These are phyloP conservation scores for Pyronema omphalodes DNA, from an alignment of 495 filamentous ascomycete genomes.

Conservation along the genomic window DNA sequence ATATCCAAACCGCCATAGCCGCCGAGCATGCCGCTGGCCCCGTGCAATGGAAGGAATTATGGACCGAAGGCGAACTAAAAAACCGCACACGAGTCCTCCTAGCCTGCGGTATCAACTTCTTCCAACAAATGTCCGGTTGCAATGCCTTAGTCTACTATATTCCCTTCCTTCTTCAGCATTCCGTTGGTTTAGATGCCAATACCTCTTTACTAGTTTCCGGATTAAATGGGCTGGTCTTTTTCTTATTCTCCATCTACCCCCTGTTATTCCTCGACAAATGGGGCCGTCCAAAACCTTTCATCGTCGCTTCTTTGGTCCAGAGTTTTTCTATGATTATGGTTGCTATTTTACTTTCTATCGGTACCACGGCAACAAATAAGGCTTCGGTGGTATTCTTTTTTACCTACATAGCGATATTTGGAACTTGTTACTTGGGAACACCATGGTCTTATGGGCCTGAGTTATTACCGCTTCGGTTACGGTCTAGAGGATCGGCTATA, in stretches of 20 bases:
- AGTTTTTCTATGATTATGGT: background rate
- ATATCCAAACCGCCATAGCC: background rate
- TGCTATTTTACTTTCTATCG: background rate
- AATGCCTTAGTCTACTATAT: background rate
- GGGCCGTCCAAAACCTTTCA: background rate
- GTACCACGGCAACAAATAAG: background rate
- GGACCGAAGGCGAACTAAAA: background rate
- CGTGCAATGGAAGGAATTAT: background rate
- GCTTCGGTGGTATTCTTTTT: background rate
- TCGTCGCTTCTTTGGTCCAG: background rate
- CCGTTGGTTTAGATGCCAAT: background rate
- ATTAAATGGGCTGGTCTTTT: background rate
- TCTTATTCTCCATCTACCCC: background rate
- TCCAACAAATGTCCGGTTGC: background rate
- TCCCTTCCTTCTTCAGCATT: background rate
- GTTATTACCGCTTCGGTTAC: background rate
- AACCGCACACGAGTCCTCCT: background rate
- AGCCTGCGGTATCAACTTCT: background rate
- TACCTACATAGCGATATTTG: background rate
- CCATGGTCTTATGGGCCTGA: background rate
- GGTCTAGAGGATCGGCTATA: background rate
- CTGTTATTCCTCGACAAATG: background rate
- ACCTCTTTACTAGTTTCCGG: background rate
- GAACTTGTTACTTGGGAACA: background rate
- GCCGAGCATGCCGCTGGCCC: background rate